Percentiles rank a stretch among this genome's conserved stretches.
Evolutionary conservation across 345 rosid species (phyloP).

Genomic region (Aethionema arabicum): DNA sequence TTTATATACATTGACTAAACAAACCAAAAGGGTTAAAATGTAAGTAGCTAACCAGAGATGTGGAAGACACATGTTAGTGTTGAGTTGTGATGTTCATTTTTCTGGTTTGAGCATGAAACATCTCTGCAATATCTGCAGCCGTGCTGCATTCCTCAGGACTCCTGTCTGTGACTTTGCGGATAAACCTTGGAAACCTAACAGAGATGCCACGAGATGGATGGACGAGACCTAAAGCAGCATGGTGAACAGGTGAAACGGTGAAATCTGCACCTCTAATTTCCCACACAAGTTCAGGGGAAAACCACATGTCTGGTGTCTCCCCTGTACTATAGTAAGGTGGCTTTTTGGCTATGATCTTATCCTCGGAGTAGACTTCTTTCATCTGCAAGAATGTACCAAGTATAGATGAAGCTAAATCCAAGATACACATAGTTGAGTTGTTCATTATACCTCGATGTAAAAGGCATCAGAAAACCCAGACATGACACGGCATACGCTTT

Average conservation of each 20-base stretch:
- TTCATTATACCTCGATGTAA: conserved; percentile 60
- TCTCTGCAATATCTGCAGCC: conserved; percentile 62
- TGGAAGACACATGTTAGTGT: not conserved
- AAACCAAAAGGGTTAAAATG: conserved; percentile 6
- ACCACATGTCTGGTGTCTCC: conserved; percentile 85
- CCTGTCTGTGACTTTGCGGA: conserved; percentile 44
- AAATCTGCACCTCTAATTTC: conserved; percentile 84
- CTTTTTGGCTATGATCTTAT: conserved; percentile 57
- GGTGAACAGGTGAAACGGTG: conserved; percentile 79
- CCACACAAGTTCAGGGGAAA: conserved; percentile 73
- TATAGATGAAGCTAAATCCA: not conserved
- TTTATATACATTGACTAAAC: not conserved
- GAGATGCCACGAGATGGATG: conserved; percentile 87
- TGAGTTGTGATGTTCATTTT: conserved; percentile 52
- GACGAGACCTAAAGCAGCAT: conserved; percentile 73
- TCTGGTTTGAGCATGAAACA: conserved; percentile 72
- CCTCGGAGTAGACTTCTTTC: conserved; percentile 71
- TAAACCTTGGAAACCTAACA: conserved; percentile 74
- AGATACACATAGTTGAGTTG: not conserved
- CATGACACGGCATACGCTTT: conserved; percentile 90
- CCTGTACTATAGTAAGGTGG: conserved; percentile 71
- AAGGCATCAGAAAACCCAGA: conserved; percentile 89
- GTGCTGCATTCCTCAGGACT: conserved; percentile 80
- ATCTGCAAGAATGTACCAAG: conserved; percentile 48
- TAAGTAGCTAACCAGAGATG: not conserved